Evolutionary conservation across 2,329 filamentous ascomycete genomes (phyloP).

Genomic region (Scedosporium boydii): DNA sequence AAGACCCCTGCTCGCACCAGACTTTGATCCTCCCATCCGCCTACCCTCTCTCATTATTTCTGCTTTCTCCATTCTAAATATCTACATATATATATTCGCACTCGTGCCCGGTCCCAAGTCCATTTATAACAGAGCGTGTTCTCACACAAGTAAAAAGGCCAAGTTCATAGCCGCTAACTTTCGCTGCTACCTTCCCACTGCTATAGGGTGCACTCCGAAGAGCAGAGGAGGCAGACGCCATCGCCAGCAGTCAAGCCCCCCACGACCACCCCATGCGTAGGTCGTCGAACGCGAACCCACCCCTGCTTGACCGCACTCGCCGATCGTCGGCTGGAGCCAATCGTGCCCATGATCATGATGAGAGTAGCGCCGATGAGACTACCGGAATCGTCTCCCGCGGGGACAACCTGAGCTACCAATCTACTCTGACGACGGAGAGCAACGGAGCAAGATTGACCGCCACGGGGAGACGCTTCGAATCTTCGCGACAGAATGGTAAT

Average conservation of each 20-base stretch:
- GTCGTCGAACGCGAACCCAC: neutral
- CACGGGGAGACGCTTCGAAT: neutral
- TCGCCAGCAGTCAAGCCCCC: neutral
- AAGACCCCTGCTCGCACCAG: neutral
- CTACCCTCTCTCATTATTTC: neutral
- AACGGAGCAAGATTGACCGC: neutral
- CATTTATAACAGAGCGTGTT: neutral
- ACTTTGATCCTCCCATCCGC: neutral
- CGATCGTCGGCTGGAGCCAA: neutral
- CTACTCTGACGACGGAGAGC: neutral
- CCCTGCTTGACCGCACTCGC: neutral
- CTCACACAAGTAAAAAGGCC: neutral
- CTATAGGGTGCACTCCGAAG: neutral
- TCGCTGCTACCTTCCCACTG: neutral
- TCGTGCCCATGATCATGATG: neutral
- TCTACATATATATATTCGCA: neutral
- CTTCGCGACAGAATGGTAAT: neutral
- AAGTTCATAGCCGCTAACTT: neutral
- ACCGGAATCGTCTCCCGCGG: conserved; percentile 7
- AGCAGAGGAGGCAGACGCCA: neutral
- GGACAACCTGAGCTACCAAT: conserved; percentile 8
- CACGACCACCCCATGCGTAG: neutral
- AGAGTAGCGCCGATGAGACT: conserved; percentile 7
- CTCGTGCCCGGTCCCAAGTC: neutral
- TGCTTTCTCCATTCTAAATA: neutral